Base-by-base conservation (phyloP, 2,329 filamentous ascomycete species). In the Pseudogymnoascus sp. region DNA sequence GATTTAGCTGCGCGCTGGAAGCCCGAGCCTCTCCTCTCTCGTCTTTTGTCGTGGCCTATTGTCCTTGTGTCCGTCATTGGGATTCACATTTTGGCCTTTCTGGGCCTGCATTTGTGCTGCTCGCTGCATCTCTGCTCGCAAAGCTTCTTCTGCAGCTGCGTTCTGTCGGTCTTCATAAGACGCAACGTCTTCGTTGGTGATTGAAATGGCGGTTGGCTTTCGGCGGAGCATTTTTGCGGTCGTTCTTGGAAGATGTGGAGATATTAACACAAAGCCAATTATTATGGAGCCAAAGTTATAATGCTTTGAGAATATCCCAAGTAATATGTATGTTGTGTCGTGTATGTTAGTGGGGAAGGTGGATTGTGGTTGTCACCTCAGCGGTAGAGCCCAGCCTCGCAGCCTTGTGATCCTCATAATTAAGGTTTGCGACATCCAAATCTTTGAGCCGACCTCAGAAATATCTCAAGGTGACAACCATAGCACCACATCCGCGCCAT, bases 141-240 rank as follows among this genome's bases (percentile, higher is more conserved):
- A 35, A 0, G 66, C 62, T 7, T 65, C 68, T 67, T 74, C 71
- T 15, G 74, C 72, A 33, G 75, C 76, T 65, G 79, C 75, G 23
- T 77, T 77, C 65, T 85, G 82, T 29, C 81, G 80, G 72, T 88
- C 86, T 71, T 91, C 88, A 76, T 89, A 90, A 62, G 82, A 79
- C 40, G 87, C 85, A 40, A 91, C 80, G 73, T 91, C 88, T 71
- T 89, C 86, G 59, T 84, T 79, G 2, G 88, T 90, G 67, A 91
- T 82, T 62, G 82, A 79, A 66, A 91, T 83, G 13, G 83, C 83
- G 56, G 88, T 91, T 10, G 88, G 82, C 15, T 84, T 82, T 53
- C 88, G 84, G 69, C 86, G 85, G 68, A 89, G 84, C 86, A 89
- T 87, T n/a, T 40, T 65, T 35, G 10, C 62, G 9, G 31, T 10